Evolutionary conservation across 163 green algal genomes (phyloP), one percentile per base, ranked within the genome.

Genomic region (Coccomyxa subellipsoidea): DNA sequence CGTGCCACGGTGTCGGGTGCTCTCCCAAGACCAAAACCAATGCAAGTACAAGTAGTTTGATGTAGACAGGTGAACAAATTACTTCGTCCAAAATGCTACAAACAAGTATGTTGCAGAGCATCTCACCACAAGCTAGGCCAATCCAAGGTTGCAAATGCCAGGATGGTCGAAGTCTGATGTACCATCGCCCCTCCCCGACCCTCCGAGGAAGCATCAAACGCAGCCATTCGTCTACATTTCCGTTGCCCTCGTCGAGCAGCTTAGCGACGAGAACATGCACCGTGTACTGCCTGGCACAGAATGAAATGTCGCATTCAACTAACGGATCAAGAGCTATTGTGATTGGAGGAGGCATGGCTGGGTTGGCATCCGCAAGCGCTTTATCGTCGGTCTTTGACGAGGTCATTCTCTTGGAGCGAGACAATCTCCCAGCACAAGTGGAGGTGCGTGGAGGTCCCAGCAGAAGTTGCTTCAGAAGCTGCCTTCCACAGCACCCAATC

Each of bases 361-460:
- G 77, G 38, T 34, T 81, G 8, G 35, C 77, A 69, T 53, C 77
- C 7, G 77, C 77, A 18, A 47, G 59, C 47, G 27, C 9, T 9
- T 47, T 81, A 31, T 40, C 47, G 4, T 47, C 27, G 10, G 18
- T 75, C 29, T 81, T 81, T 23, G 77, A 81, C 32, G 77, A 81
- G 77, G 77, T 81, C 31, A 40, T 69, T 4, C 47, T 81, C 7
- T n/a, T 81, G 77, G 77, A 81, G 77, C 31, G 77, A 8, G 77
- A 81, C 29, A 32, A 34, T 31, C 37, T 81, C 66, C 27, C 66
- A 36, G 10, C 3, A 59, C 15, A 59, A 12, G 15, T 59, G 3
- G 47, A 59, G 47, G 47, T 59, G 23, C 47, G 3, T 5, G 23
- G 21, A 59, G 4, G n/a, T n/a, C 23, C 39, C 5, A 59, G 47